These are phyloP conservation scores for Fraxinus quadrangulata DNA, from an alignment of 257 asterid species.

Conservation along the genomic window DNA sequence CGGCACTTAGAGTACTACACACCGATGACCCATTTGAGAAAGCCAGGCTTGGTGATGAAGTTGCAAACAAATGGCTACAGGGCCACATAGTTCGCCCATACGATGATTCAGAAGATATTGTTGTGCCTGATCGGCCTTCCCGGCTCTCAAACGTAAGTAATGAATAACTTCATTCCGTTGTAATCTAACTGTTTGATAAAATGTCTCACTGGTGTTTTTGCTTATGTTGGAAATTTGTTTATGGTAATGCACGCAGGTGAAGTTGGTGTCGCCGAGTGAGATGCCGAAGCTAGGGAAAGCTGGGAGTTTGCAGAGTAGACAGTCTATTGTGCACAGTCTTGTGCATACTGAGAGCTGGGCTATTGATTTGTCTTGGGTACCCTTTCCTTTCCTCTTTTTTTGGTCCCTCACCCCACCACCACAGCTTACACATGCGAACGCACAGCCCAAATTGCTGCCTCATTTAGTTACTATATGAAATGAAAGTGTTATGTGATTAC, in stretches of 20 bases:
- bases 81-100: conserved; percentile 55
- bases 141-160: conserved; percentile 51
- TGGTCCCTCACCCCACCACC: no score
- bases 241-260: conserved; percentile 58
- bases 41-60: conserved; percentile 79
- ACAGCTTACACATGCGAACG: no score
- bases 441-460: neutral
- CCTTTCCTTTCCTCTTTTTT: neutral
- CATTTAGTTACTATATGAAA: neutral
- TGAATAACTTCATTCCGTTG: neutral
- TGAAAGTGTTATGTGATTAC: conserved; percentile 1
- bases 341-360: conserved; percentile 99
- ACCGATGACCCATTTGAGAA: conserved; percentile 84
- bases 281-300: conserved; percentile 98
- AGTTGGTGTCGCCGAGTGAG: conserved; percentile 84
- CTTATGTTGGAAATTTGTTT: neutral
- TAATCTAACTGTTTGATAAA: conserved; percentile 47
- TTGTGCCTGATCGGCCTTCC: conserved; percentile 84
- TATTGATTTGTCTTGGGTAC: conserved; percentile 94
- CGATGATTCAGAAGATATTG: conserved; percentile 39
- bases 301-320: conserved; percentile 95
- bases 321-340: conserved; percentile 92
- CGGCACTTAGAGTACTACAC: conserved; percentile 72
- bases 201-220: conserved; percentile 31
- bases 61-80: conserved; percentile 70